Evolutionary conservation across 106 monocot species (phyloP).

Genomic region (Phalaenopsis aphrodite): DNA sequence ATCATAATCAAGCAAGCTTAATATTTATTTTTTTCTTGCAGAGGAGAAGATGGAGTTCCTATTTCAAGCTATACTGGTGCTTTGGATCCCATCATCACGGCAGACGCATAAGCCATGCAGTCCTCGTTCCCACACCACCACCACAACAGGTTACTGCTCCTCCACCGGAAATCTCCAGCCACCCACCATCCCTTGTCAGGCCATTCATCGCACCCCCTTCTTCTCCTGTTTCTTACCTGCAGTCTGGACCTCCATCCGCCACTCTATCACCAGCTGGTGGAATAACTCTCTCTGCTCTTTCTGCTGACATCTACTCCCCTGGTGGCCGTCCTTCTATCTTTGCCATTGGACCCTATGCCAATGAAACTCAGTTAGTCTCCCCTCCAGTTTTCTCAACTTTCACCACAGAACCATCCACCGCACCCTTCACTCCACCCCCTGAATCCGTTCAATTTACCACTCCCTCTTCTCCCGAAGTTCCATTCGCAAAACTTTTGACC

Average conservation of each 20-base stretch:
- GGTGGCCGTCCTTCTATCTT: slow-evolving; percentile 60
- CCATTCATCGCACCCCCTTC: slow-evolving; percentile 87
- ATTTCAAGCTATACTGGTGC: slow-evolving; percentile 72
- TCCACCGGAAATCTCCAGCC: slow-evolving; percentile 23
- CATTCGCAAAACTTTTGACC: slow-evolving; percentile 66
- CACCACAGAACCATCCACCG: slow-evolving; percentile 93
- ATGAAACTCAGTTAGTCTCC: slow-evolving; percentile 88
- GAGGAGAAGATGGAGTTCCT: slow-evolving; percentile 70
- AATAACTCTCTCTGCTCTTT: slow-evolving; percentile 36
- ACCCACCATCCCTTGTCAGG: slow-evolving; percentile 18
- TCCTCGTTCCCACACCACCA: slow-evolving; percentile 47
- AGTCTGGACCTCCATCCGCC: slow-evolving; percentile 64
- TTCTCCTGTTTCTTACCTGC: slow-evolving; percentile 80
- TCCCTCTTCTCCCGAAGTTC: slow-evolving; percentile 93
- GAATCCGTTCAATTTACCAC: slow-evolving; percentile 74
- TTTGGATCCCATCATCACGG: slow-evolving; percentile 53
- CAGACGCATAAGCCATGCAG: slow-evolving; percentile 57
- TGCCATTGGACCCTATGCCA: slow-evolving; percentile 82
- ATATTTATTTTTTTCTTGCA: slow-evolving; percentile 19
- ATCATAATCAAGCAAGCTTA: neutral
- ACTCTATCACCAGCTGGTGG: slow-evolving; percentile 52
- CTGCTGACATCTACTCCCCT: slow-evolving; percentile 45
- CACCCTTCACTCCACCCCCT: slow-evolving; percentile 84
- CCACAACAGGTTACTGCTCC: slow-evolving; percentile 10
- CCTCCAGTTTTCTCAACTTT: slow-evolving; percentile 90